A percentile compares a stretch with the other conserved stretches of the same genome.
These are phyloP conservation scores for Botryotinia globosa DNA, from an alignment of 2,329 filamentous ascomycete species.

Conservation along the genomic window DNA sequence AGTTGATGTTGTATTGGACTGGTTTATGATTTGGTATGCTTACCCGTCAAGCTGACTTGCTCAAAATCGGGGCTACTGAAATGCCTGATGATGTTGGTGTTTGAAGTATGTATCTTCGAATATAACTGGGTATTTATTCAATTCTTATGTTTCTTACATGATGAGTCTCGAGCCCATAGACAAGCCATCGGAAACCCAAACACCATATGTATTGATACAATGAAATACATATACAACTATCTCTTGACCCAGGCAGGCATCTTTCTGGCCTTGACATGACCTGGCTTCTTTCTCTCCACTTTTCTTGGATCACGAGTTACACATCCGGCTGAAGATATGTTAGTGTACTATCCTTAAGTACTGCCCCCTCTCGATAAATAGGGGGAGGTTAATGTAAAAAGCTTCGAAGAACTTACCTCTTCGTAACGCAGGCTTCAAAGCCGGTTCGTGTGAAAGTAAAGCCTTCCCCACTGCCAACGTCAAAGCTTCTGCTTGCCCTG, in stretches of 20 bases:
- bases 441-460: slow-evolving; percentile 86
- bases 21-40: neutral
- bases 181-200: neutral
- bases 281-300: slow-evolving; percentile 98
- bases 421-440: slow-evolving; percentile 80
- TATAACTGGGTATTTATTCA: neutral
- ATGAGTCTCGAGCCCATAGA: neutral
- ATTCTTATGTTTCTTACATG: neutral
- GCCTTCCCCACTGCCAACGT: slow-evolving; percentile 87
- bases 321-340: slow-evolving; percentile 68
- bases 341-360: slow-evolving; percentile 26
- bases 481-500: slow-evolving; percentile 92
- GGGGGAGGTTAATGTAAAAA: slow-evolving; percentile 4
- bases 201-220: slow-evolving; percentile 28
- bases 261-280: slow-evolving; percentile 95
- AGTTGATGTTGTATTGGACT: neutral
- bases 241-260: slow-evolving; percentile 96
- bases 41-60: neutral
- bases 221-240: slow-evolving; percentile 37
- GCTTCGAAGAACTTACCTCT: slow-evolving; percentile 65
- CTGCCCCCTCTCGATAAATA: slow-evolving; percentile 11
- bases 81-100: neutral
- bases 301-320: slow-evolving; percentile 86
- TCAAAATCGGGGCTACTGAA: neutral
- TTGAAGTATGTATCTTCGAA: neutral